These are phyloP conservation scores for Aspergillus ustus DNA, from an alignment of 2,329 filamentous ascomycete genomes.

Conservation along the genomic window DNA sequence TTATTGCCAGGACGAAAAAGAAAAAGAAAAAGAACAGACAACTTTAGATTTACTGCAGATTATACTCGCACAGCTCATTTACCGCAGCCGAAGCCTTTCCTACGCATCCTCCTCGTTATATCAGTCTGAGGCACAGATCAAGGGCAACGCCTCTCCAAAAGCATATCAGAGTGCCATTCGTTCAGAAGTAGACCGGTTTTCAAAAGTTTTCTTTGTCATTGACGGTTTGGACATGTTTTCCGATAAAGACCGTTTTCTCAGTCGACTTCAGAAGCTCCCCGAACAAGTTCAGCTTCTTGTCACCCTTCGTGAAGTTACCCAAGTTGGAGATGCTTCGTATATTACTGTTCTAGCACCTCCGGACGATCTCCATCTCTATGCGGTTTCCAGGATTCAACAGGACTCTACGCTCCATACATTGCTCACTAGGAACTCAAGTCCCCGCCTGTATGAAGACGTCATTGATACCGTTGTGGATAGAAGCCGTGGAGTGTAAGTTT, in stretches of 20 bases:
- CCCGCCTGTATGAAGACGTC: conserved; percentile 21
- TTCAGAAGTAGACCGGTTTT: conserved; percentile 36
- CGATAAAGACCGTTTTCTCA: conserved; percentile 37
- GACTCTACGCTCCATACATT: too few relatives aligned
- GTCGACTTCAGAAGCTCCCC: conserved; percentile 37
- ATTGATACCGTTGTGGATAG: conserved; percentile 28
- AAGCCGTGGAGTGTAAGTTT: conserved; percentile 35
- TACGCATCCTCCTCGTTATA: conserved; percentile 32
- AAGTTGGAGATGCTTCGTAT: conserved; percentile 19
- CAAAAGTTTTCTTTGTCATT: conserved; percentile 34
- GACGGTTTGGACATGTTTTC: conserved; percentile 36
- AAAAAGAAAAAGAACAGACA: conserved; percentile 23
- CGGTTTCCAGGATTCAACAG: conserved; percentile 21
- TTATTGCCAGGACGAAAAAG: conserved; percentile 33
- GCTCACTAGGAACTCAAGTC: too few relatives aligned
- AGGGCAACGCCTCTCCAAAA: conserved; percentile 33
- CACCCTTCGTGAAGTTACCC: conserved; percentile 30
- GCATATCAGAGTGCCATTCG: conserved; percentile 38
- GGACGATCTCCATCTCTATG: conserved; percentile 28
- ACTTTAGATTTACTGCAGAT: conserved; percentile 29
- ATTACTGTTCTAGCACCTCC: conserved; percentile 22
- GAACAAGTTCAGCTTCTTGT: conserved; percentile 37
- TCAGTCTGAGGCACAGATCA: conserved; percentile 26
- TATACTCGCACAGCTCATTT: conserved; percentile 37
- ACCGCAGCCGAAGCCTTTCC: conserved; percentile 32